Percentiles rank a stretch among this genome's conserved stretches.
These are phyloP conservation scores for Naganishia randhawae DNA, from an alignment of 768 basidiomycete species.

Conservation along the genomic window DNA sequence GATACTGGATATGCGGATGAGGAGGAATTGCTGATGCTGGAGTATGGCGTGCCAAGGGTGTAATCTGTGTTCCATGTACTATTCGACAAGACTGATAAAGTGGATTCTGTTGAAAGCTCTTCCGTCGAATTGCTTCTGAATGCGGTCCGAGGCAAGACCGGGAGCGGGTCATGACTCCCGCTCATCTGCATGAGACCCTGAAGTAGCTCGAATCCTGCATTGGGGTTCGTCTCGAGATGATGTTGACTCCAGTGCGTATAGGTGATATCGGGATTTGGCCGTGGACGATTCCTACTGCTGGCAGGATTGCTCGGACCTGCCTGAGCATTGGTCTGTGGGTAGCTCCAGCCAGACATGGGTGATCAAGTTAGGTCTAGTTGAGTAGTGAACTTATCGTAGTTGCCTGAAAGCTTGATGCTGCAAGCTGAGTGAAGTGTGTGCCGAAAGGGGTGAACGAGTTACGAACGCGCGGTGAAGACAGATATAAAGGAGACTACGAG, in stretches of 20 bases:
- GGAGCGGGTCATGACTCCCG: constrained; percentile 4
- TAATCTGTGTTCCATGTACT: constrained; percentile 16
- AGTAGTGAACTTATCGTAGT: not conserved
- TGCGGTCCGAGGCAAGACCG: not conserved
- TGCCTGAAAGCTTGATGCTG: not conserved
- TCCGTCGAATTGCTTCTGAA: constrained; percentile 4
- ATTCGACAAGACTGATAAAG: constrained; percentile 7
- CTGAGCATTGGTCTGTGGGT: constrained; percentile 11
- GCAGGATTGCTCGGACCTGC: constrained; percentile 18
- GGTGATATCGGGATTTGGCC: not conserved
- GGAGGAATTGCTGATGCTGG: constrained; percentile 12
- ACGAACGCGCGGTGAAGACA: not conserved
- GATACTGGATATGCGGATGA: constrained; percentile 13
- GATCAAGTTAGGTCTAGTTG: not conserved
- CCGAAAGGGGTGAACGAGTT: not conserved
- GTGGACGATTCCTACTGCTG: not conserved
- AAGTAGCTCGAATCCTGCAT: constrained; percentile 13
- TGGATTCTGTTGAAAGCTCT: not conserved
- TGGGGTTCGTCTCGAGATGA: constrained; percentile 12
- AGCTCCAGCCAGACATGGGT: constrained; percentile 14
- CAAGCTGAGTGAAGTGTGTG: not conserved
- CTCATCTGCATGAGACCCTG: constrained; percentile 20
- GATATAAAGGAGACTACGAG: not conserved
- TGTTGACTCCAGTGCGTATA: constrained; percentile 21
- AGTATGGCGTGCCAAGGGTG: constrained; percentile 17